Evolutionary conservation across 2,329 filamentous ascomycete species (phyloP), one percentile per base, ranked within the genome.

Genomic region (Alternaria infectoria): DNA sequence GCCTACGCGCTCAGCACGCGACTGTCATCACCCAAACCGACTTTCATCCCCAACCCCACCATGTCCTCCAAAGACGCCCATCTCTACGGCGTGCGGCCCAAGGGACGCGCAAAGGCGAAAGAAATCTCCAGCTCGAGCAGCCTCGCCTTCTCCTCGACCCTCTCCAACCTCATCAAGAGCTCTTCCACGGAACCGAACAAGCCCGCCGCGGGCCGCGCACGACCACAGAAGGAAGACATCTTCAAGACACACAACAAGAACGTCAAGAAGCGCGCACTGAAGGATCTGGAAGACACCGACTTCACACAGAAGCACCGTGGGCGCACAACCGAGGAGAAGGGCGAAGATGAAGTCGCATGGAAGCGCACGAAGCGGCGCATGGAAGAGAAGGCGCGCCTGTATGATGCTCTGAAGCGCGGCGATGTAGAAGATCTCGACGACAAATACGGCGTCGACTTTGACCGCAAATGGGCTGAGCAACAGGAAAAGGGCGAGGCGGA

Each of bases 371-470:
- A 90, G 78, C 87, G 90, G 68, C 92, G 90, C 75, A 92, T 99
- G 90, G 90, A 96, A 76, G 91, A 93, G 81, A 99, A 99, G 80
- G 93, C 92, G 4, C 88, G 91, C 5, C 82, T 96, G 2, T 99
- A 99, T 80, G 90, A 91, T 7, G 91, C 92, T 40, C 90, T 99
- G 88, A 97, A 97, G 80, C 87, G 92, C 32, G 94, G 95, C n/a
- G 90, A 97, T 75, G 65, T 84, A 45, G 87, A 91, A 69, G 87
- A 90, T 75, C 83, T 88, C 70, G 83, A 87, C 45, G 88, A 89
- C 70, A 86, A 87, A 23, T 86, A 84, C 67, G 80, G 97, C 25
- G 91, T 99, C 3, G 95, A 99, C 81, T 99, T 99, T 79, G 96
- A 98, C 80, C 86, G 91, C 64, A 99, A 98, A 82, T 98, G 96